Evolutionary conservation across 805 yeast species (phyloP).

Genomic region (Lipomyces sp.): DNA sequence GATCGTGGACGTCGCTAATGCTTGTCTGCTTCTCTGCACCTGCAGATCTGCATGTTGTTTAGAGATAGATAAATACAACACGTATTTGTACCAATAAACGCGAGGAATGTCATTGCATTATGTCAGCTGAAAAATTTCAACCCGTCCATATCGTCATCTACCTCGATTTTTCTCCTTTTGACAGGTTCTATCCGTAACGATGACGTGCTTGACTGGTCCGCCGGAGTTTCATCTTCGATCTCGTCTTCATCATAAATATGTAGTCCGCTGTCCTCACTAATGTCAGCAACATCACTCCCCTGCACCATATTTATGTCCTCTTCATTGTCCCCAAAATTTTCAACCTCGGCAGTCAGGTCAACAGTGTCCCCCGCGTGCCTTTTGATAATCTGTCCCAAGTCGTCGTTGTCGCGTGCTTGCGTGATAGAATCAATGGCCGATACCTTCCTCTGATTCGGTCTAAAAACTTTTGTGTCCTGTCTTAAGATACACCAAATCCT

Average conservation of each 20-base stretch:
- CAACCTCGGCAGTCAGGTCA: not conserved
- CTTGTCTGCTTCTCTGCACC: not conserved
- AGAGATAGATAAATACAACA: not conserved
- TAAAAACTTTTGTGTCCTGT: constrained; percentile 16
- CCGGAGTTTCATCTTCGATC: not conserved
- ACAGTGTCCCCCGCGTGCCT: not conserved
- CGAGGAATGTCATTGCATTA: not conserved
- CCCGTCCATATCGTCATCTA: not conserved
- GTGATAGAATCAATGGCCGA: not conserved
- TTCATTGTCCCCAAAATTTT: not conserved
- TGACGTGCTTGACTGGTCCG: not conserved
- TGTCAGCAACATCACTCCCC: not conserved
- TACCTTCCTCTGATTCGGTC: not conserved
- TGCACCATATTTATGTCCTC: not conserved
- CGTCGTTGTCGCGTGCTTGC: not conserved
- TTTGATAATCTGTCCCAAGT: constrained; percentile 4
- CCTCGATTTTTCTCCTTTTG: not conserved
- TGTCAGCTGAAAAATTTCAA: not conserved
- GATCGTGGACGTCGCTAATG: not conserved
- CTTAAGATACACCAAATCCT: constrained; percentile 19
- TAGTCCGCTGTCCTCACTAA: not conserved
- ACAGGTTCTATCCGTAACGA: not conserved
- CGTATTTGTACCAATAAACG: not conserved
- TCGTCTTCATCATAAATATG: not conserved
- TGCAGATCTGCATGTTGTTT: not conserved